Evolutionary conservation across 1,284 basidiomycete species (phyloP).

Genomic region (Rugosomyces carneus): DNA sequence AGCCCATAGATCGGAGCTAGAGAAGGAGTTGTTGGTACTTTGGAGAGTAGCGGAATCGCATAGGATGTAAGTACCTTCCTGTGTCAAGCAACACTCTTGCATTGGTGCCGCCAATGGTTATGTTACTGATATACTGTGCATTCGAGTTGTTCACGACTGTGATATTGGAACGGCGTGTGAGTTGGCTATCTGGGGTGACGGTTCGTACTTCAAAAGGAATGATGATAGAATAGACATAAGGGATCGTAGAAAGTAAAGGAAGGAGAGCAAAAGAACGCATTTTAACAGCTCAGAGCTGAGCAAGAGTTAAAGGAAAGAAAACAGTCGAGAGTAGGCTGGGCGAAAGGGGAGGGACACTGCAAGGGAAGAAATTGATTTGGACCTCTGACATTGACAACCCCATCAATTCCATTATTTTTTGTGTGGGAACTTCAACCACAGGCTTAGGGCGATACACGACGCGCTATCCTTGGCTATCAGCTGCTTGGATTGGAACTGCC

Average conservation of each 20-base stretch:
- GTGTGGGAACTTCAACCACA: too few relatives aligned
- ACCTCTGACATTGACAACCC: background rate
- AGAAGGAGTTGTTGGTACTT: background rate
- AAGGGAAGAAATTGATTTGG: background rate
- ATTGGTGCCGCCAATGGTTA: constrained; percentile 45
- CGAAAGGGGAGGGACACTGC: constrained; percentile 2
- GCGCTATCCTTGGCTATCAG: background rate
- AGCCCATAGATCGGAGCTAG: constrained; percentile 64
- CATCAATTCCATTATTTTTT: background rate
- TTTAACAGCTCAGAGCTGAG: constrained; percentile 14
- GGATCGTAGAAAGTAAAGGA: constrained; percentile 38
- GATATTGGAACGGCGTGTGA: constrained; percentile 29
- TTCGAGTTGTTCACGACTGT: constrained; percentile 55
- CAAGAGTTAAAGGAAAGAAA: constrained; percentile 13
- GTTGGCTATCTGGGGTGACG: constrained; percentile 6
- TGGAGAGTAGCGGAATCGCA: background rate
- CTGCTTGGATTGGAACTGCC: background rate
- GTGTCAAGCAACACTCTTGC: constrained; percentile 54
- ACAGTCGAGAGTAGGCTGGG: constrained; percentile 9
- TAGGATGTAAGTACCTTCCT: constrained; percentile 42
- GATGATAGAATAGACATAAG: constrained; percentile 33
- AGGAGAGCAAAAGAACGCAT: constrained; percentile 46
- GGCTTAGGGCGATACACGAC: too few relatives aligned
- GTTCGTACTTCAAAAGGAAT: constrained; percentile 34
- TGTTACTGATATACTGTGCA: constrained; percentile 52